Evolutionary conservation across 495 filamentous ascomycete genomes (phyloP).

Genomic region (Penicillium argentinense): DNA sequence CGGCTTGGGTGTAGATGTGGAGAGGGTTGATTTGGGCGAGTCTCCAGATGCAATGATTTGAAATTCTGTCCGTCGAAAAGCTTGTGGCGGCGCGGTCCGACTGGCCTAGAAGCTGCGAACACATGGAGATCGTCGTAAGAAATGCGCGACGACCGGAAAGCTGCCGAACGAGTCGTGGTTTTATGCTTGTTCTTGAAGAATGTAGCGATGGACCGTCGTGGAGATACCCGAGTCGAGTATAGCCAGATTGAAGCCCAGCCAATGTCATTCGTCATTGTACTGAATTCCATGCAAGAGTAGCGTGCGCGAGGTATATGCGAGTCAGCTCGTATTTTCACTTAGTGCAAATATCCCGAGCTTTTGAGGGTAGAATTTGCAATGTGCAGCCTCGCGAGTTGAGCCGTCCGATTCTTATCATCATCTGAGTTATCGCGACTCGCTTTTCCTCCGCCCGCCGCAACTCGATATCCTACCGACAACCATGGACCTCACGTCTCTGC

Average conservation of each 20-base stretch:
- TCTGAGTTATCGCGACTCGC: neutral
- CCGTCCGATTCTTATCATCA: too few relatives aligned
- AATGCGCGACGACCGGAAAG: neutral
- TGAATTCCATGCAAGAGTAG: neutral
- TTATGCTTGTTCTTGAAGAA: neutral
- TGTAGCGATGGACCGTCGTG: constrained; percentile 9
- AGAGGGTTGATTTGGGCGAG: too few relatives aligned
- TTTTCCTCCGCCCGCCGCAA: neutral
- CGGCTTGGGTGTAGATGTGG: too few relatives aligned
- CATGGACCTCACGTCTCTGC: constrained; percentile 41
- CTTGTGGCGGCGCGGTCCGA: neutral
- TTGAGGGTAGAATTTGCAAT: too few relatives aligned
- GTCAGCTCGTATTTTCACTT: too few relatives aligned
- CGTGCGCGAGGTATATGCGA: too few relatives aligned
- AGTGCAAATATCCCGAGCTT: too few relatives aligned
- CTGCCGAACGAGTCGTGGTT: neutral
- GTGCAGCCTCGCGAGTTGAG: too few relatives aligned
- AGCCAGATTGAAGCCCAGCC: neutral
- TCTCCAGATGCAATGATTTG: too few relatives aligned
- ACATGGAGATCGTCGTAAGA: too few relatives aligned
- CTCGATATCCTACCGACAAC: constrained; percentile 5
- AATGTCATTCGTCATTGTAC: neutral
- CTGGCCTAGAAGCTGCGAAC: too few relatives aligned
- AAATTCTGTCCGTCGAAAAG: constrained; percentile 1
- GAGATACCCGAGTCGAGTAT: constrained; percentile 18